Conservation (phyloP, 2,329 filamentous ascomycete genomes). For the Teratosphaeria nubilosa region DNA sequence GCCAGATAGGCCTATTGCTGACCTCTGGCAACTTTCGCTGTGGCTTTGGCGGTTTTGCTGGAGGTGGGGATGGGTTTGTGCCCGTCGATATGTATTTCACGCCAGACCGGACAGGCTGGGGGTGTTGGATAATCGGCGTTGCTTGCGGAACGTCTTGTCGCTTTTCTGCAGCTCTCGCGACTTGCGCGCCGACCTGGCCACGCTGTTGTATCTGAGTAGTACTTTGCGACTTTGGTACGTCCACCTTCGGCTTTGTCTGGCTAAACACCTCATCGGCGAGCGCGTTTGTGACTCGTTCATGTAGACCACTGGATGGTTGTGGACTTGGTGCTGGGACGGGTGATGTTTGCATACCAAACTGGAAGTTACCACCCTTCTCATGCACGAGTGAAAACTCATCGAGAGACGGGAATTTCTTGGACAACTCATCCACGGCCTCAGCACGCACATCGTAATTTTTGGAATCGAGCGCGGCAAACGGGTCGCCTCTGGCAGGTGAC, state of each 20-base stretch:
- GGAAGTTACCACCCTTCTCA: slow-evolving; percentile 67
- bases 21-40: slow-evolving; percentile 29
- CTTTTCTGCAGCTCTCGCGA: slow-evolving; percentile 6
- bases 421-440: slow-evolving; percentile 64
- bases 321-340: slow-evolving; percentile 37
- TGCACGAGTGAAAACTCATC: slow-evolving; percentile 89
- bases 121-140: slow-evolving; percentile 28
- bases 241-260: slow-evolving; percentile 2
- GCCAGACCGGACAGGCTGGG: slow-evolving; percentile 36
- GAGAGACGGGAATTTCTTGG: slow-evolving; percentile 75
- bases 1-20: slow-evolving; percentile 41
- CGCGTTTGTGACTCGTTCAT: slow-evolving; percentile 60
- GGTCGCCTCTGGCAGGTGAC: slow-evolving; percentile 68
- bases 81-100: slow-evolving; percentile 51
- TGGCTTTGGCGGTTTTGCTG: slow-evolving; percentile 23
- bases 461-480: slow-evolving; percentile 81
- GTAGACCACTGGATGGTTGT: slow-evolving; percentile 39
- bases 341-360: slow-evolving; percentile 13
- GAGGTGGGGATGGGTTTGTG: slow-evolving; percentile 33
- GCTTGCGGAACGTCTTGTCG: slow-evolving; percentile 4
- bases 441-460: slow-evolving; percentile 40
- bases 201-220: slow-evolving; percentile 5
- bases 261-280: slow-evolving; percentile 77
- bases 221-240: slow-evolving; percentile 6
- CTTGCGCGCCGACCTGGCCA: slow-evolving; percentile 1